Percentiles rank a stretch among this genome's conserved stretches.
phyloP scores from a whole-genome alignment of 2,329 filamentous ascomycete genomes.

The Phialocephala subalpina region DNA sequence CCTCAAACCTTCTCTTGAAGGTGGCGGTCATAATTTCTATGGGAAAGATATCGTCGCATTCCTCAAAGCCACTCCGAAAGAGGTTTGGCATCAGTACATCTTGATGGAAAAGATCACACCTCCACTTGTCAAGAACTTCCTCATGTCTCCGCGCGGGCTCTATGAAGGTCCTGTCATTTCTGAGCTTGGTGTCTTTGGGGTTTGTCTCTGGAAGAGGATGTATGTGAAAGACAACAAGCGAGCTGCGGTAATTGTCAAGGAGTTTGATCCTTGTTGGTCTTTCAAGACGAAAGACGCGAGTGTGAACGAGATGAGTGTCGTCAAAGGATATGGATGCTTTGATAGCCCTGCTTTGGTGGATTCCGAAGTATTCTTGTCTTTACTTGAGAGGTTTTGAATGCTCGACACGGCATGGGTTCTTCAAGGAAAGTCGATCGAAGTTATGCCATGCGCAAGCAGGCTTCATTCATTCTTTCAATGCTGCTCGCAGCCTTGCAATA shows the following conservation, averaged over 20 bases:
- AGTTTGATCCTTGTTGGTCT: constrained; percentile 44
- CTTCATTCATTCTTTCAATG: no score
- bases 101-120: constrained; percentile 52
- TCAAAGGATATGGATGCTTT: constrained; percentile 56
- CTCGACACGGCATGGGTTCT: not conserved
- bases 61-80: constrained; percentile 38
- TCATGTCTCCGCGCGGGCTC: constrained; percentile 45
- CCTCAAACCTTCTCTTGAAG: constrained; percentile 54
- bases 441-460: no score
- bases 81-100: constrained; percentile 46
- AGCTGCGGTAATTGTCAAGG: constrained; percentile 31
- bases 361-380: constrained; percentile 11
- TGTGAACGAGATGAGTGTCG: constrained; percentile 55
- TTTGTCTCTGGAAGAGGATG: constrained; percentile 47
- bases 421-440: not conserved
- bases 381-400: not conserved
- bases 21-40: constrained; percentile 53
- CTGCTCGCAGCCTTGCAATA: no score
- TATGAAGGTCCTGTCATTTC: constrained; percentile 49
- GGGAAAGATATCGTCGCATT: constrained; percentile 47
- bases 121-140: constrained; percentile 42
- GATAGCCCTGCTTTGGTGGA: constrained; percentile 49
- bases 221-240: constrained; percentile 1
- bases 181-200: constrained; percentile 53
- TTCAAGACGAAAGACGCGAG: constrained; percentile 52